Evolutionary conservation across 371 early-diverging fungal genomes (phyloP), one percentile per base, ranked within the genome.

Genomic region (Batrachochytrium dendrobatidis): DNA sequence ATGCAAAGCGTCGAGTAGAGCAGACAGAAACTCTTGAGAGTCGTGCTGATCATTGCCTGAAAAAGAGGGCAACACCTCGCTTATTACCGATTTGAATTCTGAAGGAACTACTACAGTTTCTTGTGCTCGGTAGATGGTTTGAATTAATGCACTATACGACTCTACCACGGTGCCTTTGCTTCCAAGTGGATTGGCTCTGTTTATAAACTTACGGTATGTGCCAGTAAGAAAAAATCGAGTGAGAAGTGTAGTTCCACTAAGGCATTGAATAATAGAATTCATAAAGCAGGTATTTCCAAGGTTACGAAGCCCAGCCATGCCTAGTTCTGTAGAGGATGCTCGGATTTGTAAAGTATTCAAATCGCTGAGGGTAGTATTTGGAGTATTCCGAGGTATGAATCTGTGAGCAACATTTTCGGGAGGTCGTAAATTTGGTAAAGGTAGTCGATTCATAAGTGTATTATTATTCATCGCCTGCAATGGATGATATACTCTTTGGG

Each of bases 241-340:
- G 28, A 97, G 74, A 15, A 92, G 93, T 32, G 83, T 72, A 1
- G 94, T 92, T 6, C 86, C 89, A 44, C 84, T 86, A 49, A 99
- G 61, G 65, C 96, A 96, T 69, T 99, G 99, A 26, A 99, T 71
- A 24, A 88, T 84, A 3, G 94, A 89, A 72, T 96, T 99, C 93
- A 98, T 92, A 69, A 84, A 99, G 68, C 99, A 99, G 0, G 98
- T 96, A 67, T 99, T 99, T 30, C 99, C 99, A 34, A 98, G 63
- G 66, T 98, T 98, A 56, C 84, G 85, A 58, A 98, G 69, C 2
- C 98, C 98, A 0, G 83, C 79, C 30, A 82, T 80, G n/a, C 88
- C 89, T 50, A 84, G 79, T 20, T 51, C 55, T 10, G n/a, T 2
- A 24, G 55, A 55, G 49, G 49, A 8, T 5, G 55, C 53, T 29